Percentiles rank a stretch among this genome's conserved stretches.
Evolutionary conservation across 345 rosid species (phyloP).

Genomic region (Lepidium didymum): DNA sequence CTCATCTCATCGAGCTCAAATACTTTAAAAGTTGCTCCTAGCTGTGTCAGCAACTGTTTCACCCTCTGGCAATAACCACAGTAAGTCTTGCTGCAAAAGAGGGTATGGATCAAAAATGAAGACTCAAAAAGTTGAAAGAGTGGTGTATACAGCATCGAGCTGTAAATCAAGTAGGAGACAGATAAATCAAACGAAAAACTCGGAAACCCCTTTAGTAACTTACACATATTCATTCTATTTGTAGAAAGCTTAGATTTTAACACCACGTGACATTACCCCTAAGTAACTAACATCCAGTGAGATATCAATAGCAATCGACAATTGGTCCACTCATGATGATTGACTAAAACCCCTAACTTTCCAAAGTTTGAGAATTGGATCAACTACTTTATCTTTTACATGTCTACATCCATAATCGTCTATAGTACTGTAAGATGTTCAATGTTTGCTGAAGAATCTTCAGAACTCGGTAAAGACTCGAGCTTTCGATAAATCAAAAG

Average conservation of each 20-base stretch:
- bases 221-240: no score
- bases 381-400: neutral
- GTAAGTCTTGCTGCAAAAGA: slow-evolving; percentile 53
- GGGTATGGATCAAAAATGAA: neutral
- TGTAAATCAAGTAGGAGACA: neutral
- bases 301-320: no score
- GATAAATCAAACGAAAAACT: neutral
- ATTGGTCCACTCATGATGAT: neutral
- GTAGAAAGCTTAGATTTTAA: no score
- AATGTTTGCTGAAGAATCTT: neutral
- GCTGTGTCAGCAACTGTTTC: slow-evolving; percentile 21
- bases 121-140: neutral
- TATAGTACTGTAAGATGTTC: neutral
- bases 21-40: slow-evolving; percentile 22
- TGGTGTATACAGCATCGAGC: neutral
- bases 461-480: neutral
- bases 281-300: no score
- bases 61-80: slow-evolving; percentile 46
- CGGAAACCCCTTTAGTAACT: neutral
- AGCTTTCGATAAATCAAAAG: neutral
- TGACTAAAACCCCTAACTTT: neutral
- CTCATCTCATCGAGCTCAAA: slow-evolving; percentile 29
- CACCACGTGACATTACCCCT: no score
- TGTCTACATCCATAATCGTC: neutral
- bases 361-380: neutral